Base-by-base conservation (phyloP, 2,329 filamentous ascomycete species). In the Fusarium sublunatum region DNA sequence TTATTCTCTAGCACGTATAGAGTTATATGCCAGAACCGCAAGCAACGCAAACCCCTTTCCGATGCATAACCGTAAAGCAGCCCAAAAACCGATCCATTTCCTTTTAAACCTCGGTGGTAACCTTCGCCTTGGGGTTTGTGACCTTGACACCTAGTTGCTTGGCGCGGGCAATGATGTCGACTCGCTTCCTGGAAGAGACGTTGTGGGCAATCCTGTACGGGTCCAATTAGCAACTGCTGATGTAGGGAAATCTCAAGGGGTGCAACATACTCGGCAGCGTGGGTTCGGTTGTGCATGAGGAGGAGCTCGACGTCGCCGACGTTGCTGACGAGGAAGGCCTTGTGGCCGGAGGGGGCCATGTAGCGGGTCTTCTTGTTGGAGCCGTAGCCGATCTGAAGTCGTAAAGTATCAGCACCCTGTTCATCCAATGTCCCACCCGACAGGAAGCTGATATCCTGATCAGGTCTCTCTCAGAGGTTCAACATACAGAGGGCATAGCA, bases 121-220 rank as follows among this genome's bases (percentile, higher is more conserved):
- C 91, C 88, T 94, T 96, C 79, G 93, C 95, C 91, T 97, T 97
- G 83, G 92, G 83, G 88, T 99, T 99, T 80, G 95, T 99, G 81
- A 99, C 94, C 91, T 99, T 99, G 81, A 99, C 95, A 79, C 93
- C 92, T 78, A 99, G 86, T 83, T 96, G 90, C 91, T 98, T 98
- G 72, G 95, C 95, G 82, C 94, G 91, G 78, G 92, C 87, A 77
- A 99, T 89, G 83, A 99, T 99, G 78, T 97, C 93, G 82, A 99
- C 90, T 83, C 95, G 89, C 92, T 99, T 99, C 83, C 94, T 88
- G 79, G 95, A 96, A 67, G 95, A 99, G 81, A 99, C 95, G 81
- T 92, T 91, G 87, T 96, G 92, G 80, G 91, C 92, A 81, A 99
- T 99, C 88, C 93, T 97, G 73, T 42, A 31, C n/a, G 5, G 50